Base-by-base conservation (phyloP, 179 eudicot genomes). In the Carnegiea gigantea region DNA sequence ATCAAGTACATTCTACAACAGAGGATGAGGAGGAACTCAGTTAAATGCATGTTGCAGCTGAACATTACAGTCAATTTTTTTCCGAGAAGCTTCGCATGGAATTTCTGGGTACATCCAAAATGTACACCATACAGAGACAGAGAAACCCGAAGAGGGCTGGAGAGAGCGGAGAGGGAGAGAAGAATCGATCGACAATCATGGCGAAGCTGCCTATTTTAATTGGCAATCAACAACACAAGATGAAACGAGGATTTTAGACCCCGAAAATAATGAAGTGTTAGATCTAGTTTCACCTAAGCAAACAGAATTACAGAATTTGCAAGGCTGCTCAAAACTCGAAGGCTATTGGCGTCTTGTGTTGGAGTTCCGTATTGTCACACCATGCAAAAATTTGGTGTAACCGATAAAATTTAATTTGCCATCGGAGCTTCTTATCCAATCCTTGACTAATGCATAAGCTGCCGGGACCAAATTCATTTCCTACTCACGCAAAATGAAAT, bases 361-460 rank as follows among this genome's bases (percentile, higher is more conserved):
- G 43, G 95, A 84, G 86, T 54, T 89, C 1, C 98, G 92, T 64
- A 96, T 75, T 14, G 99, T 96, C 70, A 96, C 95, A 53, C 99
- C 99, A 33, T 95, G 99, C 87, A 96, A 89, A 88, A 95, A 95
- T 85, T 96, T 96, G 72, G 99, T 92, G 86, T 86, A 96, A 44
- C 99, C 99, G 11, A 95, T 84, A 70, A 91, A 92, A 89, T 92
- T 93, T 72, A 96, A 86, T 80, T 89, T 92, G 77, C 95, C 90
- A 79, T 96, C 99, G 0, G 97, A 90, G 60, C 44, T 82, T 86
- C 99, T 88, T 81, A 96, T 91, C 98, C 99, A 96, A 76, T 96
- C 99, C 86, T 90, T 93, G 44, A 96, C 89, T 72, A 96, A 82
- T 74, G 93, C 76, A 85, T 93, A 81, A 33, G 98, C 89, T 7